Base-by-base conservation (phyloP, 495 filamentous ascomycete genomes). In the Darksidea phi region DNA sequence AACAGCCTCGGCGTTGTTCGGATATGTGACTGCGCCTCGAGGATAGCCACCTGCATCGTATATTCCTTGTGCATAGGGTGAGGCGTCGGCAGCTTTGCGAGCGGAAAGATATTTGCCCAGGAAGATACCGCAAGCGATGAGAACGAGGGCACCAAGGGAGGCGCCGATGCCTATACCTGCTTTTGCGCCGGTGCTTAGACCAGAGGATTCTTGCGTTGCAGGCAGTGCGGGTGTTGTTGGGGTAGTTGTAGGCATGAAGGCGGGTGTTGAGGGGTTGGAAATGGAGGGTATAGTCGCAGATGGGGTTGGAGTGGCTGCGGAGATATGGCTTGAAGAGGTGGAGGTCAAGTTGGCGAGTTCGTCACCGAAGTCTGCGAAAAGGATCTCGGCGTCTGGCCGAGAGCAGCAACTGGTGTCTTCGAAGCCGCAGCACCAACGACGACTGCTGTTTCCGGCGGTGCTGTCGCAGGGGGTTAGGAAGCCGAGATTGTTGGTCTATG, bases 131-230 rank as follows among this genome's bases (percentile, higher is more conserved):
- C 6, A 17, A 15, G 4, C 26, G 5, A 50, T 25, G 23, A 50
- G 26, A 5, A 18, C 47, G n/a, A 50, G 47, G 4, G 26, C 47
- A 5, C 47, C 47, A 50, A 25, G 6, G n/a, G 47, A 18, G 47
- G 47, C 47, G 26, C 47, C 47, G 47, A 50, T 50, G 15, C 21
- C 47, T 5, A 50, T 50, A 10, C 47, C 47, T 3, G 47, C 47
- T 50, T 50, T 50, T 2, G 47, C 21, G 47, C 47, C 47, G 4
- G 12, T 50, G 47, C n/a, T n/a, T n/a, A n/a, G n/a, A n/a, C n/a
- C n/a, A 23, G 3, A 12, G 28, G 28, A 32, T 32, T 3, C 4
- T 32, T 32, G 28, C 4, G 28, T 3, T 32, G 28, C n/a, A n/a
- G 28, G 3, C 10, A 10, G 28, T 3, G 28, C 10, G 28, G 28